phyloP scores from a whole-genome alignment of 805 yeast species.

The Ogataea nakhonphanomensis region DNA sequence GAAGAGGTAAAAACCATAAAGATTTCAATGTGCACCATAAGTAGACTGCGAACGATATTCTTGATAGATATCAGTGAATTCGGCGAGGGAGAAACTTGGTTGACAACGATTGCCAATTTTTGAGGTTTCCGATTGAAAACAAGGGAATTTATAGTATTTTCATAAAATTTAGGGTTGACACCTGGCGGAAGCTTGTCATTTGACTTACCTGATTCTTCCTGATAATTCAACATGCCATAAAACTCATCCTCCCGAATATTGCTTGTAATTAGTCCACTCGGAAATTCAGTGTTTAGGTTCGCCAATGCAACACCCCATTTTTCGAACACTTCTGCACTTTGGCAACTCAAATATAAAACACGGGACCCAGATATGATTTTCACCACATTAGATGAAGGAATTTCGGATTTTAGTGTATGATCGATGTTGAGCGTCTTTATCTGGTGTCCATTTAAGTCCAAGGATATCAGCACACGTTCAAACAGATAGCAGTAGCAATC shows the following conservation, averaged over 20 bases:
- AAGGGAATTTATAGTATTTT: slow-evolving; percentile 26
- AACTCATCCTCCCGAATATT: slow-evolving; percentile 28
- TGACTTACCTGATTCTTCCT: not conserved
- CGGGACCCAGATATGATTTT: slow-evolving; percentile 3
- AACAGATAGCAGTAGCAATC: slow-evolving; percentile 30
- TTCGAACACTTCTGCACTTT: slow-evolving; percentile 19
- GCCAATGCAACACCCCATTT: slow-evolving; percentile 33
- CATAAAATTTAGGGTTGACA: slow-evolving; percentile 30
- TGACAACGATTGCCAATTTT: slow-evolving; percentile 27
- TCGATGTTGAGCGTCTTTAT: slow-evolving; percentile 17
- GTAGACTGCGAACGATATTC: slow-evolving; percentile 29
- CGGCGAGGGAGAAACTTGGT: slow-evolving; percentile 23
- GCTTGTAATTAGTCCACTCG: slow-evolving; percentile 24
- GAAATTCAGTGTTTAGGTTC: slow-evolving; percentile 22
- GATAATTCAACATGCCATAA: slow-evolving; percentile 8
- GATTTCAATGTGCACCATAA: slow-evolving; percentile 30
- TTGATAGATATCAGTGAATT: slow-evolving; percentile 24
- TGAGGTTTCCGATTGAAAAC: slow-evolving; percentile 26
- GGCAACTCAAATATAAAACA: slow-evolving; percentile 11
- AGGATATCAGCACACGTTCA: slow-evolving; percentile 21
- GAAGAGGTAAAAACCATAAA: slow-evolving; percentile 24
- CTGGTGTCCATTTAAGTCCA: slow-evolving; percentile 7
- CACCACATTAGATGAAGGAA: slow-evolving; percentile 16
- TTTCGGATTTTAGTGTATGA: slow-evolving; percentile 14
- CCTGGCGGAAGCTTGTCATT: slow-evolving; percentile 19